Percentiles rank a stretch among this genome's conserved stretches.
These are phyloP conservation scores for Dipteronia sinensis DNA, from an alignment of 345 rosid genomes.

Conservation along the genomic window DNA sequence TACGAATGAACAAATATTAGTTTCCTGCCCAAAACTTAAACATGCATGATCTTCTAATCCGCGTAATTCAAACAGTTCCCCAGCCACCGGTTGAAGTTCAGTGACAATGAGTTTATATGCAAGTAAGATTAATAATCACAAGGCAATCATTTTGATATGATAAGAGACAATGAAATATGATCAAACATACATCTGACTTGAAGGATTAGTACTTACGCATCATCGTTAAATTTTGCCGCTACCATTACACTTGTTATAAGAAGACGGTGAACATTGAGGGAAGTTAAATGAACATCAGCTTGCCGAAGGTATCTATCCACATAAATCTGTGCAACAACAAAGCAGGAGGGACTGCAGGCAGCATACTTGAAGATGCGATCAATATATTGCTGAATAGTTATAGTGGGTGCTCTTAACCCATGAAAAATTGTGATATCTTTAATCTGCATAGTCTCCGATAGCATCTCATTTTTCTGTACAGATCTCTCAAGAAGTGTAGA, in stretches of 20 bases:
- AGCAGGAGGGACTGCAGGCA: conserved; percentile 92
- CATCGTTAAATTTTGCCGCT: conserved; percentile 86
- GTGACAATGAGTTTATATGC: not conserved
- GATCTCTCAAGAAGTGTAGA: conserved; percentile 66
- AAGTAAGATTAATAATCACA: not conserved
- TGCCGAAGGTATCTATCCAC: conserved; percentile 57
- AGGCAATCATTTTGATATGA: not conserved
- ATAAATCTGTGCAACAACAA: conserved; percentile 71
- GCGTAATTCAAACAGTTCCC: not conserved
- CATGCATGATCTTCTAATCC: not conserved
- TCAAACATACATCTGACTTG: not conserved
- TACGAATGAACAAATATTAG: not conserved
- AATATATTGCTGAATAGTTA: conserved; percentile 65
- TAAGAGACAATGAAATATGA: not conserved
- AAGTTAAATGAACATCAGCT: conserved; percentile 55
- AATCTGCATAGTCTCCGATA: conserved; percentile 28
- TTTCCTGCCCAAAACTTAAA: not conserved
- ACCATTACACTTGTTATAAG: conserved; percentile 75
- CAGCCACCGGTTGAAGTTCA: not conserved
- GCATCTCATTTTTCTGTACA: conserved; percentile 49
- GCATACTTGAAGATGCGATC: conserved; percentile 86
- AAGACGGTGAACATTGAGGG: conserved; percentile 84
- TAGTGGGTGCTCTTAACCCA: conserved; percentile 61
- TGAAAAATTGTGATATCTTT: conserved; percentile 61
- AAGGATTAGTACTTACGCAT: conserved; percentile 56